A percentile compares a stretch with the other conserved stretches of the same genome.
phyloP scores from a whole-genome alignment of 2,329 filamentous ascomycete species.

The Monascus ruber region DNA sequence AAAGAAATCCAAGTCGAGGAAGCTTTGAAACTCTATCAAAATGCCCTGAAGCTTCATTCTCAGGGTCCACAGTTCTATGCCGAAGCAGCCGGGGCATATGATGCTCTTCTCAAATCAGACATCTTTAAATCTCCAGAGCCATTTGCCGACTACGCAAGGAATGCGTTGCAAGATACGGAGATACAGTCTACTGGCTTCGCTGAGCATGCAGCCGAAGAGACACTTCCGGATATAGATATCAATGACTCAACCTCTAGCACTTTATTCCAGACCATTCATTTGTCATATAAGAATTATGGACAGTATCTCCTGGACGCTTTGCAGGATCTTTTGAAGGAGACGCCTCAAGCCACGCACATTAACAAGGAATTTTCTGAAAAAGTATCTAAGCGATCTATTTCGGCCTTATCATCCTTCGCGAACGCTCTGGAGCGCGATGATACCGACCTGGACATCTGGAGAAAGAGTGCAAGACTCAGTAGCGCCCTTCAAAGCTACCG shows the following conservation, averaged over 20 bases:
- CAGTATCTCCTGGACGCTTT: constrained; percentile 77
- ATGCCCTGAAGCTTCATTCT: constrained; percentile 78
- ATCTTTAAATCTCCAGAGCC: constrained; percentile 90
- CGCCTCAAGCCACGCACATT: constrained; percentile 7
- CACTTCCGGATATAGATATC: constrained; percentile 44
- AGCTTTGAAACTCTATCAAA: constrained; percentile 87
- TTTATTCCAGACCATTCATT: constrained; percentile 77
- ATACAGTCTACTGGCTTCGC: constrained; percentile 37
- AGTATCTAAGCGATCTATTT: constrained; percentile 25
- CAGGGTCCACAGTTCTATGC: constrained; percentile 67
- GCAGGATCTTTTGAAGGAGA: constrained; percentile 37
- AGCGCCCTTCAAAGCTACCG: constrained; percentile 47
- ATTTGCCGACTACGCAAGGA: constrained; percentile 68
- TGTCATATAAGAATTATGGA: constrained; percentile 91
- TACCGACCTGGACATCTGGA: constrained; percentile 53
- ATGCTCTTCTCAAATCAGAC: constrained; percentile 75
- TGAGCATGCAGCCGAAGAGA: constrained; percentile 15
- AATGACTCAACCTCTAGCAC: constrained; percentile 68
- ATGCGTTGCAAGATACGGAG: constrained; percentile 40
- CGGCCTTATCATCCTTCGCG: constrained; percentile 44
- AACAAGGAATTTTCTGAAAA: constrained; percentile 8
- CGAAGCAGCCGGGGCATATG: constrained; percentile 71
- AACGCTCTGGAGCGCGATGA: constrained; percentile 55
- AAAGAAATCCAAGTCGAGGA: constrained; percentile 97
- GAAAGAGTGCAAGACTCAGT: constrained; percentile 47